Evolutionary conservation across 495 filamentous ascomycete genomes (phyloP), one percentile per base, ranked within the genome.

Genomic region (Neurospora terricola): DNA sequence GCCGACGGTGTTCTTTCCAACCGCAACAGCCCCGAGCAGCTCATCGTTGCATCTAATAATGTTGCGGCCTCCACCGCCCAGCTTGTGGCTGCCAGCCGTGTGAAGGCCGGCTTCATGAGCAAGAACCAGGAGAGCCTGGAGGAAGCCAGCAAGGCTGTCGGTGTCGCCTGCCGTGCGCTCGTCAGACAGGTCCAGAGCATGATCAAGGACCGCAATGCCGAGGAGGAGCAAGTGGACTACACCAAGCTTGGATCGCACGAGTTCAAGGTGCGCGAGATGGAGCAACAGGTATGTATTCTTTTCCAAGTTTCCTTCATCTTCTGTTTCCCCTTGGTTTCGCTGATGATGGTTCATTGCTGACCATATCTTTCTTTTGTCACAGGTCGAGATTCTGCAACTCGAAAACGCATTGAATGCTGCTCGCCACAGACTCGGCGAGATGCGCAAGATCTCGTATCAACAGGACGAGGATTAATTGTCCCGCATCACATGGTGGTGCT

Each of bases 261-360:
- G 84, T 98, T 99, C 86, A 99, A 99, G 86, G 93, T 97, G 16
- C 88, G 91, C 78, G 94, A 99, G 86, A 99, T 99, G 96, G 95
- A 99, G 84, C 96, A 99, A 82, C 96, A 99, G 93, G 94, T 97
- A 86, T 75, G 90, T 88, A 14, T 11, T 75, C 75, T 74, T 38
- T 70, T 9, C 54, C 43, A 12, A 11, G 5, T 4, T 43, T 48
- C 59, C 73, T 75, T 70, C 72, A 21, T 75, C 72, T 70, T 76
- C 73, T 69, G 14, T 71, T 74, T 73, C 54, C 12, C n/a, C 3
- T 34, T 34, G 16, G 8, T 30, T n/a, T 43, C 21, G 45, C 42
- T 45, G 43, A 72, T 76, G 43, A 71, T 74, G 23, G 36, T 30
- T 66, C 10, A 12, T 38, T 39, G 71, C 79, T 80, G 71, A 80